phyloP scores from a whole-genome alignment of 257 asterid species.

The Linaria vulgaris region DNA sequence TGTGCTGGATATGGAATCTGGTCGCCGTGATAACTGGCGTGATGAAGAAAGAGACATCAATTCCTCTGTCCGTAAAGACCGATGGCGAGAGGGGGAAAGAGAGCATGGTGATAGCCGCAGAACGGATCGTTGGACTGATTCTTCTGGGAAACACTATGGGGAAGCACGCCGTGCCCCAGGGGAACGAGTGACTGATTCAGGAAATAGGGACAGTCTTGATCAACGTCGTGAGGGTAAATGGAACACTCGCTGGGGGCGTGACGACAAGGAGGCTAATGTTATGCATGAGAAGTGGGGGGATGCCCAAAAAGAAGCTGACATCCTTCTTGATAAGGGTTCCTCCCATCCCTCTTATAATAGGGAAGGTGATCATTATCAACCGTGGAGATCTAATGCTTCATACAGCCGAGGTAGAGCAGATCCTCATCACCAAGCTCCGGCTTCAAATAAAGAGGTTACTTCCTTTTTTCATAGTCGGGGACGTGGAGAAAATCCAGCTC shows the following conservation, averaged over 20 bases:
- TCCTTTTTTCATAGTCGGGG: constrained; percentile 76
- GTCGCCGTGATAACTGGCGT: constrained; percentile 89
- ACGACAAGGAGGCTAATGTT: constrained; percentile 54
- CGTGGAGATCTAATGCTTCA: constrained; percentile 74
- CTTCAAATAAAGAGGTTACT: constrained; percentile 57
- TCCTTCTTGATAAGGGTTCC: constrained; percentile 55
- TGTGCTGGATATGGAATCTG: constrained; percentile 68
- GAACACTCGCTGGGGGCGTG: constrained; percentile 95
- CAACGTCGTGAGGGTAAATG: constrained; percentile 93
- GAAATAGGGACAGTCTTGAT: constrained; percentile 72
- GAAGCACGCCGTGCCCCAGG: constrained; percentile 71
- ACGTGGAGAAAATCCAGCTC: constrained; percentile 57
- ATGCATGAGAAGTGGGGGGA: constrained; percentile 76
- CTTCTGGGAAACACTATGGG: constrained; percentile 67
- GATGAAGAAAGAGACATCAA: constrained; percentile 95
- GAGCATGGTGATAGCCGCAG: constrained; percentile 61
- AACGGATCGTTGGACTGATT: constrained; percentile 70
- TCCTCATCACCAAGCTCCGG: constrained; percentile 50
- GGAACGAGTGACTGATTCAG: constrained; percentile 77
- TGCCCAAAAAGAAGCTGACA: constrained; percentile 56
- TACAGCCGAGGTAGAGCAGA: constrained; percentile 79
- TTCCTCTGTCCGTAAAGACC: constrained; percentile 69
- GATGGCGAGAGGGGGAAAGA: constrained; percentile 93
- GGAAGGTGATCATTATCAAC: constrained; percentile 77
- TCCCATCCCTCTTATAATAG: constrained; percentile 43